Conservation (phyloP, 1,284 basidiomycete species). For the Microbotryum violaceum region DNA sequence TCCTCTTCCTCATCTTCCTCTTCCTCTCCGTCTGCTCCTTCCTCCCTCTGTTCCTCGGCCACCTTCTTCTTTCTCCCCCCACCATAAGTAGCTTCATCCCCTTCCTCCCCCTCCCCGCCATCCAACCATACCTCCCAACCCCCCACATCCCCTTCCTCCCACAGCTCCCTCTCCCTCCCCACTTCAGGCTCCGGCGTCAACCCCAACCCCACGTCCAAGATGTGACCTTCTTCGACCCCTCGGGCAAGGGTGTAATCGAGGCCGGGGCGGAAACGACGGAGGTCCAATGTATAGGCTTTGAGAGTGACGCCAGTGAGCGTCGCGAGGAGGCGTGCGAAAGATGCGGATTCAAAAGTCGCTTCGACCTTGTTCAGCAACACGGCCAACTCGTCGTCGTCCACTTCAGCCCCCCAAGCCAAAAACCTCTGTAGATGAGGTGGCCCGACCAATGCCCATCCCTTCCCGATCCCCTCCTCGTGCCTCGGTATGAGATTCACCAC, state of each 20-base stretch:
- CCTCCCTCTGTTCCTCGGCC: constrained; percentile 33
- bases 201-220: constrained; percentile 81
- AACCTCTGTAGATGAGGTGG: constrained; percentile 94
- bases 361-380: constrained; percentile 46
- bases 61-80: constrained; percentile 26
- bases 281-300: constrained; percentile 63
- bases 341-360: constrained; percentile 67
- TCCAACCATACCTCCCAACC: constrained; percentile 29
- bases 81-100: constrained; percentile 5
- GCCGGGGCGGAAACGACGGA: constrained; percentile 81
- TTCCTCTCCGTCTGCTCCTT: constrained; percentile 22
- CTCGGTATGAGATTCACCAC: constrained; percentile 49
- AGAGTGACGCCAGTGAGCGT: constrained; percentile 71
- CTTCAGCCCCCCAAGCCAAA: constrained; percentile 50
- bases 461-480: constrained; percentile 50
- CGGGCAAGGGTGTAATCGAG: constrained; percentile 93
- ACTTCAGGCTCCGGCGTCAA: constrained; percentile 64
- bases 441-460: constrained; percentile 66
- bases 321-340: constrained; percentile 85
- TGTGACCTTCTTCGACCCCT: constrained; percentile 60
- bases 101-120: constrained; percentile 5
- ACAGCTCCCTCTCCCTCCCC: constrained; percentile 36
- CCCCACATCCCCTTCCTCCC: constrained; percentile 44
- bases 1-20: constrained; percentile 49
- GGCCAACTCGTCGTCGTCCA: constrained; percentile 43